Percentiles rank a stretch among this genome's conserved stretches.
phyloP scores from a whole-genome alignment of 2,329 filamentous ascomycete genomes.

The Juglanconis juglandina region DNA sequence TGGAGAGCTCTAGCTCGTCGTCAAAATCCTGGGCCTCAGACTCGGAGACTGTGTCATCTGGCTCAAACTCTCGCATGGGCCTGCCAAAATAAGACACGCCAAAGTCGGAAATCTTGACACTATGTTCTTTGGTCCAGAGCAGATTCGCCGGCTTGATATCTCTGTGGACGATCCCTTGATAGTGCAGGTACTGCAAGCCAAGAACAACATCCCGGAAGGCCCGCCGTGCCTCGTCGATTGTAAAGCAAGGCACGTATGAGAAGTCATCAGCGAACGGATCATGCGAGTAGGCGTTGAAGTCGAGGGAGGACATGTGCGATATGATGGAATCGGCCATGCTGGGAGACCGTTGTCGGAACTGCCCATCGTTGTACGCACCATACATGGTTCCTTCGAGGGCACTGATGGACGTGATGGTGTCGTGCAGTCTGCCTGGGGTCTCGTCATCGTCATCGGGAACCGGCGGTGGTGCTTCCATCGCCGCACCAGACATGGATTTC shows the following conservation, averaged over 20 bases:
- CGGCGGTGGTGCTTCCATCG: constrained; percentile 30
- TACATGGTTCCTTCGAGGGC: constrained; percentile 76
- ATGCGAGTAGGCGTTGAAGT: constrained; percentile 55
- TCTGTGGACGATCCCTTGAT: constrained; percentile 78
- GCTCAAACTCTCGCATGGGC: constrained; percentile 77
- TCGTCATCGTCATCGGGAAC: constrained; percentile 51
- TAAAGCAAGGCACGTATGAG: constrained; percentile 90
- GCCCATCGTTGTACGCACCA: constrained; percentile 63
- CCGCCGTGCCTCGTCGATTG: constrained; percentile 73
- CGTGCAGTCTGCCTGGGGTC: constrained; percentile 50
- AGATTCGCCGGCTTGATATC: constrained; percentile 90
- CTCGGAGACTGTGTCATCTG: constrained; percentile 70
- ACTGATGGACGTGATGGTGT: constrained; percentile 49
- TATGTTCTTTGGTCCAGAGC: constrained; percentile 77
- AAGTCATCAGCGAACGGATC: constrained; percentile 79
- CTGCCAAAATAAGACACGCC: constrained; percentile 95
- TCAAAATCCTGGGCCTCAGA: constrained; percentile 84
- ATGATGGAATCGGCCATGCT: constrained; percentile 78
- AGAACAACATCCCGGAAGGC: constrained; percentile 91
- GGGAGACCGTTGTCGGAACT: constrained; percentile 65
- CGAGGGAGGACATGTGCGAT: constrained; percentile 65
- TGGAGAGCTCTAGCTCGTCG: constrained; percentile 92
- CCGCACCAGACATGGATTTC: constrained; percentile 37
- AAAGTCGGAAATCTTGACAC: constrained; percentile 97
- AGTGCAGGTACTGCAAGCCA: constrained; percentile 89